Conservation (phyloP, 2,329 filamentous ascomycete species). For the Cylindrodendrum hubeiense region DNA sequence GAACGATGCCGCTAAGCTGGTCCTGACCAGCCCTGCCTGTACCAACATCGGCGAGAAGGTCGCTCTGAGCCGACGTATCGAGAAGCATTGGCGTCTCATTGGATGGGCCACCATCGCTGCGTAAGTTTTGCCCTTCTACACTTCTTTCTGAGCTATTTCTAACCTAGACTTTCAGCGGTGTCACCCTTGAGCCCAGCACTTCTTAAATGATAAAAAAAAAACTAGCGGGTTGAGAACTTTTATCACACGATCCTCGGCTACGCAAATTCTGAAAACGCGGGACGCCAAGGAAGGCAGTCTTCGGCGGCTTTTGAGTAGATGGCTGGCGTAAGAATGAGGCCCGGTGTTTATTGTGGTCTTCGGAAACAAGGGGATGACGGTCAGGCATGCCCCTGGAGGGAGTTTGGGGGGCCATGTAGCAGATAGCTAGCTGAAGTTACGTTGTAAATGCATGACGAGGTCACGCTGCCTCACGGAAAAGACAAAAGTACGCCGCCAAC, state of each 20-base stretch:
- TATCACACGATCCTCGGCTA: constrained; percentile 39
- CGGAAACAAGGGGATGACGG: constrained; percentile 30
- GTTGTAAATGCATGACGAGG: constrained; percentile 44
- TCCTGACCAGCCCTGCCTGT: constrained; percentile 92
- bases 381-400: constrained; percentile 24
- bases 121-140: constrained; percentile 57
- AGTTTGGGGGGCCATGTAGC: constrained; percentile 31
- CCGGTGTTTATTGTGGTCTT: constrained; percentile 42
- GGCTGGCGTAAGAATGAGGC: constrained; percentile 43
- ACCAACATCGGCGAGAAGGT: constrained; percentile 99
- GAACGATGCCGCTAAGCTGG: constrained; percentile 96
- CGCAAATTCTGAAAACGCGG: constrained; percentile 33
- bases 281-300: constrained; percentile 37
- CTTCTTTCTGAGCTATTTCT: constrained; percentile 1
- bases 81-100: constrained; percentile 98
- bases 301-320: constrained; percentile 44
- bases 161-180: constrained; percentile 57
- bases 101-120: constrained; percentile 87
- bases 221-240: constrained; percentile 34
- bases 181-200: constrained; percentile 65
- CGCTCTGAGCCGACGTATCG: constrained; percentile 93
- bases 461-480: constrained; percentile 35
- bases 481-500: constrained; percentile 35
- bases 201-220: constrained; percentile 49
- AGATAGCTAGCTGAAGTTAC: constrained; percentile 38